A percentile compares a stretch with the other conserved stretches of the same genome.
phyloP scores from a whole-genome alignment of 2,329 filamentous ascomycete genomes.

The Monilinia fructicola region DNA sequence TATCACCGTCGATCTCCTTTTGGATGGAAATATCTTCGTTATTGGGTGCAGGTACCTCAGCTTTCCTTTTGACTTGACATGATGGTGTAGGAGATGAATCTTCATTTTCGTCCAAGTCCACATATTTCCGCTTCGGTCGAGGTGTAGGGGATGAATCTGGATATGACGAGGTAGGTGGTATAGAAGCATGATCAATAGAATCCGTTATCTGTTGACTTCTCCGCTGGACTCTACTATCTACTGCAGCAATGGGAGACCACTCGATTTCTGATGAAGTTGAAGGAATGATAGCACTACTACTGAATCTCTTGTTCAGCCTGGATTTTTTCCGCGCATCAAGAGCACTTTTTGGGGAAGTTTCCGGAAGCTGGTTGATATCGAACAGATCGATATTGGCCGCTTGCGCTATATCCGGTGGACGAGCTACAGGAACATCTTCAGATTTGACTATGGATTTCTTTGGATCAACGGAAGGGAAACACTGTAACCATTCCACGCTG shows the following conservation, averaged over 20 bases:
- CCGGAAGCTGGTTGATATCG: slow-evolving; percentile 13
- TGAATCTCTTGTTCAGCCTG: not conserved
- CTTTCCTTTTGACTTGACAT: not conserved
- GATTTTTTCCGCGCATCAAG: slow-evolving; percentile 9
- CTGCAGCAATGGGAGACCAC: slow-evolving; percentile 6
- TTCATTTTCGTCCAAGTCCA: slow-evolving; percentile 19
- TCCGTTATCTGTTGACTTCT: not conserved
- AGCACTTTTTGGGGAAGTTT: slow-evolving; percentile 20
- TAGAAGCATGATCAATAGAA: not conserved
- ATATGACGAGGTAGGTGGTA: slow-evolving; percentile 1
- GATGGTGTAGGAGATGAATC: not conserved
- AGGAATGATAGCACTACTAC: slow-evolving; percentile 13
- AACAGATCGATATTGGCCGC: slow-evolving; percentile 7
- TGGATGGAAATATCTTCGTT: not conserved
- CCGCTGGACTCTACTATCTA: not conserved
- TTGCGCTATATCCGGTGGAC: not conserved
- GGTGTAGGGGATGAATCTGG: not conserved
- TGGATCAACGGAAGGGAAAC: not conserved
- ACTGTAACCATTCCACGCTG: slow-evolving; percentile 12
- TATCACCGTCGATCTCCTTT: not conserved
- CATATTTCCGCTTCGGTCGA: slow-evolving; percentile 14
- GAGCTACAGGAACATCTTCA: not conserved
- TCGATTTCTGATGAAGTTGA: slow-evolving; percentile 17
- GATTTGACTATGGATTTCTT: not conserved
- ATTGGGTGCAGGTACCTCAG: not conserved